Evolutionary conservation across 225 moss, liverwort and hornwort genomes (phyloP).

Genomic region (Climacium dendroides): DNA sequence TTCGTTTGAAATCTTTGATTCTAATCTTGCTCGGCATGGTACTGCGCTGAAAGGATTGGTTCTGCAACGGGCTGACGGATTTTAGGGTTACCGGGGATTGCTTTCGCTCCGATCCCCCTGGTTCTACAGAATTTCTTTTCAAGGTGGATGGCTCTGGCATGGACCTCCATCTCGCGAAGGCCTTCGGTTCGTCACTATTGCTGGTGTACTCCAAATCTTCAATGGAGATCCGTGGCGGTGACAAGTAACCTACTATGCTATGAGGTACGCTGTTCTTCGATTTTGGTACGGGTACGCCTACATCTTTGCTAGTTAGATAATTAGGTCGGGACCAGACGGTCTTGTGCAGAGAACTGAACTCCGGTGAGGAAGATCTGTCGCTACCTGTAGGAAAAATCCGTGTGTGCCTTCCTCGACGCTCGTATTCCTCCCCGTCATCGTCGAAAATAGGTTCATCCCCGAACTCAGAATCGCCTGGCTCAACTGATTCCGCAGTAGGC

Average conservation of each 20-base stretch:
- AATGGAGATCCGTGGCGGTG: conserved; percentile 14
- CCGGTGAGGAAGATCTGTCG: conserved; percentile 6
- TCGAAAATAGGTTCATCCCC: background rate
- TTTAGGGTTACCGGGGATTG: background rate
- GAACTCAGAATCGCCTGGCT: background rate
- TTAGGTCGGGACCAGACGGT: background rate
- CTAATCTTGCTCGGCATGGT: background rate
- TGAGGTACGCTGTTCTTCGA: background rate
- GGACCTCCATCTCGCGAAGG: conserved; percentile 15
- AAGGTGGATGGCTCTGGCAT: background rate
- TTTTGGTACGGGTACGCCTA: background rate
- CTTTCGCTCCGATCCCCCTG: background rate
- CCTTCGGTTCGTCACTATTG: background rate
- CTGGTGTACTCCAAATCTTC: background rate
- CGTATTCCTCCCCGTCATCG: background rate
- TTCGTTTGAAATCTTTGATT: background rate
- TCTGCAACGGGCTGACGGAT: background rate
- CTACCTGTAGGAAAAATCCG: background rate
- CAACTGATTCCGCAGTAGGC: background rate
- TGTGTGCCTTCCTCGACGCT: background rate
- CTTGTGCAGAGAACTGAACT: background rate
- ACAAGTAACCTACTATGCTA: conserved; percentile 7
- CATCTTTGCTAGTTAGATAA: background rate
- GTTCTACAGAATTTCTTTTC: background rate
- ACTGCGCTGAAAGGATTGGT: background rate